Percentiles rank a stretch among this genome's conserved stretches.
Conservation (phyloP, 495 filamentous ascomycete genomes). For the Xylaria scruposa region DNA sequence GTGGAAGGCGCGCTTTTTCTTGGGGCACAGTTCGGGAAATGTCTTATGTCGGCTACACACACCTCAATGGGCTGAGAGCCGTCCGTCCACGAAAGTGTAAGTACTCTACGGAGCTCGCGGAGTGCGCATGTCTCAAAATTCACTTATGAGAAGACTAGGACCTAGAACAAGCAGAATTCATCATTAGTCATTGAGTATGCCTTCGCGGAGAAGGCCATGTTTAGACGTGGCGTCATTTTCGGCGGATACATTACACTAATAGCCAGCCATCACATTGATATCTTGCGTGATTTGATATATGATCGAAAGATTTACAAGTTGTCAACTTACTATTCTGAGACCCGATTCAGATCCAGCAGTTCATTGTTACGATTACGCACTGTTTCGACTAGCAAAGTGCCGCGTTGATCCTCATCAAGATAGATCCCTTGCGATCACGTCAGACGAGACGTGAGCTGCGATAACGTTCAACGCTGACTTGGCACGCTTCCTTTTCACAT, state of each 20-base stretch:
- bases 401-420: constrained; percentile 21
- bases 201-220: background rate
- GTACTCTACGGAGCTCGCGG: too few species aligned
- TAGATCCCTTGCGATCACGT: constrained; percentile 4
- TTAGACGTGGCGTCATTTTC: constrained; percentile 4
- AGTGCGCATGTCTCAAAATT: background rate
- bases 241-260: background rate
- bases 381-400: constrained; percentile 14
- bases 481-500: background rate
- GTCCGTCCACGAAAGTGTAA: background rate
- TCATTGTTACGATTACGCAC: constrained; percentile 11
- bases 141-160: background rate
- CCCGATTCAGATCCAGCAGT: background rate
- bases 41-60: too few species aligned
- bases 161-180: background rate
- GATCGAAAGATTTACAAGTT: background rate
- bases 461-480: background rate
- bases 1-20: background rate
- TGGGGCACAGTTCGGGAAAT: background rate
- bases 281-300: constrained; percentile 12
- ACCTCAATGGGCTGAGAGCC: background rate
- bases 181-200: background rate
- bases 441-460: constrained; percentile 19
- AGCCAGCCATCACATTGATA: background rate
- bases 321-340: background rate